These are phyloP conservation scores for Talaromyces thailandensis DNA, from an alignment of 495 filamentous ascomycete species.

Conservation along the genomic window DNA sequence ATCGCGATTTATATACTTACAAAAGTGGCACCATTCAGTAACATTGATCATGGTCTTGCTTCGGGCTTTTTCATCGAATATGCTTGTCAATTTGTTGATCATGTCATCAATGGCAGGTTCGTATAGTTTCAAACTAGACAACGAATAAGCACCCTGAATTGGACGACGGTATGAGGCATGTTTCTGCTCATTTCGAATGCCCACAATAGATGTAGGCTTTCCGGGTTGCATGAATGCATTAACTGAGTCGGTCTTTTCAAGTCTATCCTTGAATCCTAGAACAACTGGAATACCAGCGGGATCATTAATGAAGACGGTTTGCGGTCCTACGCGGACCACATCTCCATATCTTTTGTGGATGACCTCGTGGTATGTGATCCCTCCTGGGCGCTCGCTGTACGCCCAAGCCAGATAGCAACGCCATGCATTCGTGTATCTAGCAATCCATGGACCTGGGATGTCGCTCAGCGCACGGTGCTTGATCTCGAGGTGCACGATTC, in stretches of 20 bases:
- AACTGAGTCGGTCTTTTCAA: background rate
- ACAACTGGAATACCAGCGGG: slow-evolving; percentile 20
- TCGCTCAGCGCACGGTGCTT: background rate
- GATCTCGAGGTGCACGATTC: background rate
- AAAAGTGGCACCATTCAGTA: slow-evolving; percentile 1
- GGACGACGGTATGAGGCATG: slow-evolving; percentile 1
- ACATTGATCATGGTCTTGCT: background rate
- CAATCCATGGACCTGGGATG: background rate
- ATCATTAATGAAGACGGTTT: slow-evolving; percentile 42
- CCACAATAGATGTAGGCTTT: background rate
- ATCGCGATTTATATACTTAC: background rate
- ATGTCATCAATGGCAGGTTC: background rate
- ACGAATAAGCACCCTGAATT: background rate
- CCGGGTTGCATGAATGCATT: slow-evolving; percentile 1
- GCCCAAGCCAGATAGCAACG: background rate
- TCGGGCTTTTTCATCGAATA: background rate
- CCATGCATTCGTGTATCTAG: background rate
- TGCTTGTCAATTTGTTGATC: background rate
- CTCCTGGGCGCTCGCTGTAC: background rate
- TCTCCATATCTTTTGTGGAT: slow-evolving; percentile 44
- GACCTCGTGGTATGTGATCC: slow-evolving; percentile 8
- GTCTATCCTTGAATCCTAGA: background rate
- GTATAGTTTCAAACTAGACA: background rate
- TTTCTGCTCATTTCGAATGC: background rate
- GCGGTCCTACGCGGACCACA: slow-evolving; percentile 48